These are phyloP conservation scores for Boechera divaricarpa DNA, from an alignment of 345 rosid genomes.

Conservation along the genomic window DNA sequence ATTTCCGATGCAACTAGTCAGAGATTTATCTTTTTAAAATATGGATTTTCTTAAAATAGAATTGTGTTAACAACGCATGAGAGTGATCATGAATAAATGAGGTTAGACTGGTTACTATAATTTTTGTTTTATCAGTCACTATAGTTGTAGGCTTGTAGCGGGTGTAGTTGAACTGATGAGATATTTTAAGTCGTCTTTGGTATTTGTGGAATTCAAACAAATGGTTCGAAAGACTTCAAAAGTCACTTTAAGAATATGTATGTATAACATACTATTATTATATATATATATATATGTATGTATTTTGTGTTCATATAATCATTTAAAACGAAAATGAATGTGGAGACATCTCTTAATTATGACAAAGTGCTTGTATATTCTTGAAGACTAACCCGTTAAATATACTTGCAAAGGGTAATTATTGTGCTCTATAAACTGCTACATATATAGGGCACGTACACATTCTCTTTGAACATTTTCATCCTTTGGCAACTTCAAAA, in stretches of 20 bases:
- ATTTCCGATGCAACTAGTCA: background rate
- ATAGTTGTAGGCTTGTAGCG: background rate
- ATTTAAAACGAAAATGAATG: conserved; percentile 16
- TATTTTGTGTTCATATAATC: conserved; percentile 28
- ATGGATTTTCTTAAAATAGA: background rate
- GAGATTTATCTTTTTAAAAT: too few species aligned
- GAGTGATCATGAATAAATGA: background rate
- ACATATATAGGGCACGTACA: background rate
- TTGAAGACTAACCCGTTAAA: conserved; percentile 6
- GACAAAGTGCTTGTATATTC: conserved; percentile 34
- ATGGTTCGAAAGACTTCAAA: conserved; percentile 21
- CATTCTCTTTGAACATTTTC: conserved; percentile 2
- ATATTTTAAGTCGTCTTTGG: background rate
- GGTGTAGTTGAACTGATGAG: background rate
- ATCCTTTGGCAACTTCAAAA: background rate
- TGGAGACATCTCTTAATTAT: conserved; percentile 24
- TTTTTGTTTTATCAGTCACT: background rate
- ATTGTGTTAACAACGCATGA: background rate
- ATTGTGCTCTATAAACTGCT: background rate
- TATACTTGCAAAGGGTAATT: background rate
- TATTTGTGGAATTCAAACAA: conserved; percentile 28
- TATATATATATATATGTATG: background rate
- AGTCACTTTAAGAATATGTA: conserved; percentile 14
- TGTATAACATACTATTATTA: background rate
- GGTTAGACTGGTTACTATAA: background rate